A percentile compares a stretch with the other conserved stretches of the same genome.
Conservation (phyloP, 2,329 filamentous ascomycete species). For the Diplodia seriata region DNA sequence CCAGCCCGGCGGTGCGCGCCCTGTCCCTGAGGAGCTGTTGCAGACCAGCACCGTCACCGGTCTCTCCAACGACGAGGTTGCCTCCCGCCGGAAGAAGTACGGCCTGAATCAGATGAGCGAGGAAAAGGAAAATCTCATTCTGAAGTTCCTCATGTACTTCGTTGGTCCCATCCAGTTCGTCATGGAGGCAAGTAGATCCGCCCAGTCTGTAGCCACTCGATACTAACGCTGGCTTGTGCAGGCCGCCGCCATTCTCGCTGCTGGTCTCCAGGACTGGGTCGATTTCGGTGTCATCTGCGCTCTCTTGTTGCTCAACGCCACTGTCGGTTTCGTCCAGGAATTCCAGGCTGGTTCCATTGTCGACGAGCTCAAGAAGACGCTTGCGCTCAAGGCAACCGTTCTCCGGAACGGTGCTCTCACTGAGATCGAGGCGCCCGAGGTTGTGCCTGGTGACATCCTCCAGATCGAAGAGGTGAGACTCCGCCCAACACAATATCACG, state of each 20-base stretch:
- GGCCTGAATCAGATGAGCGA: conserved; percentile 91
- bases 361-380: conserved; percentile 87
- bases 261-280: conserved; percentile 86
- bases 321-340: conserved; percentile 87
- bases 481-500: no score
- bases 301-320: conserved; percentile 82
- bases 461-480: conserved; percentile 74
- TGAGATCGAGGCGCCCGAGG: conserved; percentile 81
- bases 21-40: conserved; percentile 76
- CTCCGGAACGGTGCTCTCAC: conserved; percentile 79
- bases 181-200: conserved; percentile 71
- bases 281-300: conserved; percentile 92
- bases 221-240: conserved; percentile 41
- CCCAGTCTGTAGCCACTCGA: not conserved
- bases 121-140: conserved; percentile 81
- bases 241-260: conserved; percentile 79
- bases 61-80: conserved; percentile 66
- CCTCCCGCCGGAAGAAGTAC: conserved; percentile 70
- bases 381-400: conserved; percentile 86
- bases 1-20: conserved; percentile 61
- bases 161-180: conserved; percentile 91
- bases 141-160: conserved; percentile 85
- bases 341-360: conserved; percentile 90
- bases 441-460: conserved; percentile 89
- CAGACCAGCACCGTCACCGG: conserved; percentile 74